These are phyloP conservation scores for Apiospora hydei DNA, from an alignment of 2,329 filamentous ascomycete species.

Conservation along the genomic window DNA sequence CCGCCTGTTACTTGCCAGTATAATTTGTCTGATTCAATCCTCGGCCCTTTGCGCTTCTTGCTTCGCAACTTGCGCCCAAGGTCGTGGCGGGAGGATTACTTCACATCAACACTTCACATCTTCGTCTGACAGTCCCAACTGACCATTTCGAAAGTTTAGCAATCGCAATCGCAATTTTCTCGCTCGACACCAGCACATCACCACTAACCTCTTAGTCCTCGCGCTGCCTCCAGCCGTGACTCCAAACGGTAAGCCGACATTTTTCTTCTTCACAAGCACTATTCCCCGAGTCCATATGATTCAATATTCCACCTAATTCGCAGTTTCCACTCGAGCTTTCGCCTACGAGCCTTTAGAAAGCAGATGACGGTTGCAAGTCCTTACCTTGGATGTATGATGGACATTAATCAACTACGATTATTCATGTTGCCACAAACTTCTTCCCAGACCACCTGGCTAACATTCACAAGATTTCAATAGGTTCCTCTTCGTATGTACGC, in stretches of 20 bases:
- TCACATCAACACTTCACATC: neutral
- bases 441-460: slow-evolving; percentile 27
- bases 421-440: slow-evolving; percentile 21
- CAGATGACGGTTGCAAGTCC: slow-evolving; percentile 69
- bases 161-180: neutral
- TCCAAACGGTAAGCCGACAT: neutral
- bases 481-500: neutral
- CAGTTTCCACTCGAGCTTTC: slow-evolving; percentile 86
- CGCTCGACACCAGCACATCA: neutral
- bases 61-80: neutral
- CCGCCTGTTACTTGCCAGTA: slow-evolving; percentile 93
- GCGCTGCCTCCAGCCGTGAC: neutral
- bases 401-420: slow-evolving; percentile 23
- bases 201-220: neutral
- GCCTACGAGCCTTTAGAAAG: slow-evolving; percentile 67
- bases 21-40: slow-evolving; percentile 72
- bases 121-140: slow-evolving; percentile 12
- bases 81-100: slow-evolving; percentile 24
- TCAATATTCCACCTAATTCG: slow-evolving; percentile 80
- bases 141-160: neutral
- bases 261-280: slow-evolving; percentile 10
- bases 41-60: slow-evolving; percentile 5
- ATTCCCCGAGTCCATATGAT: slow-evolving; percentile 60
- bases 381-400: slow-evolving; percentile 81
- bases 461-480: slow-evolving; percentile 25